These are phyloP conservation scores for Globisporangium camurandrum DNA, from an alignment of 352 stramenopile genomes.

Conservation along the genomic window DNA sequence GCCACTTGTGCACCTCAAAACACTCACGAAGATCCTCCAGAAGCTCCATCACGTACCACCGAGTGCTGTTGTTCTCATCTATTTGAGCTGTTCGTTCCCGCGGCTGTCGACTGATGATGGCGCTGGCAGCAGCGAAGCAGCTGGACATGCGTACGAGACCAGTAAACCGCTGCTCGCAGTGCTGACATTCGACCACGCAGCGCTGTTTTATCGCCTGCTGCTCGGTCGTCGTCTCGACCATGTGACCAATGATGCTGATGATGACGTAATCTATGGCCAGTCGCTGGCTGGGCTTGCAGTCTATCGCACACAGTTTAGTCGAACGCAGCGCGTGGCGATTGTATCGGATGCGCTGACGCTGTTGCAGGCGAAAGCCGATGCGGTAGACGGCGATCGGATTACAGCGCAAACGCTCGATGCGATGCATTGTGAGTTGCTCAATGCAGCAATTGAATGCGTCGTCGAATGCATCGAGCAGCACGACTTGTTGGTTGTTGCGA, in stretches of 20 bases:
- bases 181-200: slow-evolving; percentile 55
- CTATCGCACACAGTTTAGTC: slow-evolving; percentile 32
- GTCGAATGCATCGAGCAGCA: slow-evolving; percentile 16
- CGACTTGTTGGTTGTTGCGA: not conserved
- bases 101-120: not conserved
- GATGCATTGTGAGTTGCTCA: slow-evolving; percentile 26
- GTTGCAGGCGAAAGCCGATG: slow-evolving; percentile 36
- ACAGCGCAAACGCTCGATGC: slow-evolving; percentile 30
- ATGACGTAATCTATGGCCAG: slow-evolving; percentile 53
- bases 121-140: slow-evolving; percentile 29
- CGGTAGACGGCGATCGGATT: slow-evolving; percentile 21
- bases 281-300: slow-evolving; percentile 18
- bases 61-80: slow-evolving; percentile 63
- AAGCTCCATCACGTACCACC: slow-evolving; percentile 52
- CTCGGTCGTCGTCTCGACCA: slow-evolving; percentile 23
- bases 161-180: slow-evolving; percentile 60
- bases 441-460: slow-evolving; percentile 22
- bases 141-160: slow-evolving; percentile 57
- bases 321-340: slow-evolving; percentile 45
- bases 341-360: slow-evolving; percentile 32
- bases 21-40: slow-evolving; percentile 66
- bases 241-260: slow-evolving; percentile 8
- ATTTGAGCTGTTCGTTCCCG: slow-evolving; percentile 29
- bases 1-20: slow-evolving; percentile 55
- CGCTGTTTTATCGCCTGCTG: slow-evolving; percentile 46